phyloP scores from a whole-genome alignment of 768 basidiomycete species.

The Paxillus ammoniavirescens region DNA sequence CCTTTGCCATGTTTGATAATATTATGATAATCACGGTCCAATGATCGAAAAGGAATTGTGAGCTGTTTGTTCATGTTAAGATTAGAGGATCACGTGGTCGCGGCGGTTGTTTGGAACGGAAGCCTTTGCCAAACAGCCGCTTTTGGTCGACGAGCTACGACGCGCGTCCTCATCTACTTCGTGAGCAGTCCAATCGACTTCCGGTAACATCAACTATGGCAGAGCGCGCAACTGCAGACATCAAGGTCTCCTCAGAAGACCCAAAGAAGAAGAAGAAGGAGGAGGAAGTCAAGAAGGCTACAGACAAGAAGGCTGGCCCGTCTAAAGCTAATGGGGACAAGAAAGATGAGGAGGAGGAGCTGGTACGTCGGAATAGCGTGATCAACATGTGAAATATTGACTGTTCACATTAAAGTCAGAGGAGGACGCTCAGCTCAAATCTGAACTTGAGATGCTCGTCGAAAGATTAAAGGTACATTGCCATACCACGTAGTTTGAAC shows the following conservation, averaged over 20 bases:
- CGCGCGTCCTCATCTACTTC: conserved; percentile 27
- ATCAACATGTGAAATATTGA: conserved; percentile 12
- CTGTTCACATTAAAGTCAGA: conserved; percentile 61
- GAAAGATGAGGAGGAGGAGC: conserved; percentile 62
- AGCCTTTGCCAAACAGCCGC: conserved; percentile 31
- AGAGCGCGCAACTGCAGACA: conserved; percentile 55
- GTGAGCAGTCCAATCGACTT: conserved; percentile 1
- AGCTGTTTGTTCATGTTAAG: background rate
- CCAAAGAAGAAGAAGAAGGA: conserved; percentile 65
- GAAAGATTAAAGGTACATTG: conserved; percentile 81
- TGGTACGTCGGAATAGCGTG: conserved; percentile 53
- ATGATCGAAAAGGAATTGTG: background rate
- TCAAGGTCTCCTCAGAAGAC: conserved; percentile 70
- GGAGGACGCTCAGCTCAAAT: conserved; percentile 90
- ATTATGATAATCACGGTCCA: background rate
- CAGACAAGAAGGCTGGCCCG: conserved; percentile 54
- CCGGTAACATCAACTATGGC: conserved; percentile 44
- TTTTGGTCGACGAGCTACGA: conserved; percentile 23
- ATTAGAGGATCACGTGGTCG: background rate
- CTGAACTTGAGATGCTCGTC: conserved; percentile 94
- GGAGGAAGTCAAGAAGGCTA: conserved; percentile 35
- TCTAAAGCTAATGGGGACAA: conserved; percentile 56
- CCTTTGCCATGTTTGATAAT: conserved; percentile 13
- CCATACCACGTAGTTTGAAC: conserved; percentile 1
- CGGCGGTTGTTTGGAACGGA: conserved; percentile 31